phyloP scores from a whole-genome alignment of 495 filamentous ascomycete species.

The Penicillium crystallinum region DNA sequence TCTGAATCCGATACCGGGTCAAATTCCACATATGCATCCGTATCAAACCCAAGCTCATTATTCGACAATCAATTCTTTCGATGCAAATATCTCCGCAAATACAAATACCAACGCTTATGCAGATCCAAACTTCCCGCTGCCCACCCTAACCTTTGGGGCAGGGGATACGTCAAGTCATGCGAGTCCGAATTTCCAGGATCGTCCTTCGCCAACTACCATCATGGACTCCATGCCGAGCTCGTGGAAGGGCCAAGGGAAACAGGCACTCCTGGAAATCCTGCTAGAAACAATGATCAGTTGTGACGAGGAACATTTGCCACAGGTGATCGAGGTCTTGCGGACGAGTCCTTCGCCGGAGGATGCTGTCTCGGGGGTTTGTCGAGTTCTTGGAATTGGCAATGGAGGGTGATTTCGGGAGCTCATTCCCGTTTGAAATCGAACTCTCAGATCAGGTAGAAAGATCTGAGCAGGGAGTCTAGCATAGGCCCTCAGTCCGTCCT shows the following conservation, averaged over 20 bases:
- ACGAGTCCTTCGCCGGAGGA: slow-evolving; percentile 30
- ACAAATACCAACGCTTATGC: not conserved
- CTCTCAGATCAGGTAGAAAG: not conserved
- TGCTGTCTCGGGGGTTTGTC: slow-evolving; percentile 29
- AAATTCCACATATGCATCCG: not conserved
- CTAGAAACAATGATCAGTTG: slow-evolving; percentile 31
- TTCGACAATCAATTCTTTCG: slow-evolving; percentile 6
- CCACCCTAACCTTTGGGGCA: not conserved
- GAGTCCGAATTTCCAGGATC: not conserved
- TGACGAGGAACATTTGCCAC: slow-evolving; percentile 24
- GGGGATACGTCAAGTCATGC: not conserved
- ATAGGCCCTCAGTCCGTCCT: not conserved
- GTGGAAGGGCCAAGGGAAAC: slow-evolving; percentile 25
- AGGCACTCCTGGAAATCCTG: slow-evolving; percentile 24
- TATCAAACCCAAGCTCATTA: slow-evolving; percentile 7
- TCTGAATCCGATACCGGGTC: not conserved
- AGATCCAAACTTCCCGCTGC: not conserved
- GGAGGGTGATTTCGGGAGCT: not conserved
- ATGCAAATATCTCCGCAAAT: not conserved
- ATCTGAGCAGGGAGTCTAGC: not conserved
- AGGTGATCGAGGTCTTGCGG: slow-evolving; percentile 29
- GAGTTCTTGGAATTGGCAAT: slow-evolving; percentile 21
- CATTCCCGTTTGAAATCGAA: not conserved
- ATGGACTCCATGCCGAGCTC: slow-evolving; percentile 12
- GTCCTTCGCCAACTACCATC: not conserved